These are phyloP conservation scores for Geoglossum cookeanum DNA, from an alignment of 2,329 filamentous ascomycete genomes.

Conservation along the genomic window DNA sequence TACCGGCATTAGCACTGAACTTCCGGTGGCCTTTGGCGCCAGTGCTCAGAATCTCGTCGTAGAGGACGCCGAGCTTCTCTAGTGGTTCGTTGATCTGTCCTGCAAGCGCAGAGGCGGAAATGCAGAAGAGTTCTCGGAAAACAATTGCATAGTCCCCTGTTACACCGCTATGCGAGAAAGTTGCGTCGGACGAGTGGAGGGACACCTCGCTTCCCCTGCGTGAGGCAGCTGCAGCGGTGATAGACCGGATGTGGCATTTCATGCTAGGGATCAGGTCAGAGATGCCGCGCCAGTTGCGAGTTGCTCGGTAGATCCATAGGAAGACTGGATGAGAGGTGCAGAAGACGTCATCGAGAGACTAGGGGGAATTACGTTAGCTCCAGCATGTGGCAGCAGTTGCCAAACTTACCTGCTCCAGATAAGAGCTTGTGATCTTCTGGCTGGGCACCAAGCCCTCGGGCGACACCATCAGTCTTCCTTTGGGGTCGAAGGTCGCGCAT, in stretches of 20 bases:
- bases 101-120: conserved; percentile 58
- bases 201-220: background rate
- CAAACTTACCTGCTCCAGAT: conserved; percentile 39
- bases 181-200: background rate
- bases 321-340: conserved; percentile 60
- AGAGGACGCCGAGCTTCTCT: conserved; percentile 46
- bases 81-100: conserved; percentile 43
- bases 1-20: conserved; percentile 5
- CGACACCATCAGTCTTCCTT: conserved; percentile 48
- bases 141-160: conserved; percentile 48
- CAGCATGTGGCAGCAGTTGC: background rate
- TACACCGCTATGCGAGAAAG: background rate
- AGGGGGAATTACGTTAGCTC: conserved; percentile 10
- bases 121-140: conserved; percentile 68
- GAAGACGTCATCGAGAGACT: conserved; percentile 53
- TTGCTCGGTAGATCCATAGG: conserved; percentile 72
- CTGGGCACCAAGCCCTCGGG: conserved; percentile 50
- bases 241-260: conserved; percentile 33
- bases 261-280: conserved; percentile 51
- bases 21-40: conserved; percentile 20
- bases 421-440: conserved; percentile 61
- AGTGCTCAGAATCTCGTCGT: conserved; percentile 56
- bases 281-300: conserved; percentile 56
- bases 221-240: conserved; percentile 29
- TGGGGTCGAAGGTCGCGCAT: conserved; percentile 45